Evolutionary conservation across 805 yeast species (phyloP), one percentile per base, ranked within the genome.

Genomic region (Candida khao-thaluensis): DNA sequence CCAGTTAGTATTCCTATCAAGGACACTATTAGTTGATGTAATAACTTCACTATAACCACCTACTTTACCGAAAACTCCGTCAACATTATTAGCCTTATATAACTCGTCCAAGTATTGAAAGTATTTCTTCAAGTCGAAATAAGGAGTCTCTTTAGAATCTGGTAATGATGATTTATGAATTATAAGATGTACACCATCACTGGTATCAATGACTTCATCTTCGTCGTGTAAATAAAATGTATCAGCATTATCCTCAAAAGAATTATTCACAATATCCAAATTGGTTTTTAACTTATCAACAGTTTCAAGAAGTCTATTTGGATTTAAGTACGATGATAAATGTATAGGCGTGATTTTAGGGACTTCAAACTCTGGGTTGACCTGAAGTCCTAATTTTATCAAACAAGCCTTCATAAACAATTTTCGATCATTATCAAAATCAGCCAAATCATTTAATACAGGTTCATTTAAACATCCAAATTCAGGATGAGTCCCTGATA

Each of bases 401-500:
- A 93, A 62, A 41, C 84, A 69, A 0, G 69, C 66, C 41, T 73
- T 69, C 51, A 89, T 53, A 51, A 89, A 87, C 3, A 57, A 52
- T 28, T 73, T 57, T 37, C 97, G 71, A 2, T 60, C 52, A 2
- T 54, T 55, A 38, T 82, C 80, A 23, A 71, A 52, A 0, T 58
- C 57, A 15, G 56, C 55, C 18, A 89, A 58, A 0, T 52, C 56
- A 2, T 64, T 51, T 2, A 77, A 39, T 1, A 49, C 56, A 31
- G 37, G 16, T 33, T 44, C 65, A 41, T 41, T 55, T 14, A 60
- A 36, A 1, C 59, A 61, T 2, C 79, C 69, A 54, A 81, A 89
- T 60, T 93, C 99, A 0, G 96, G 95, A 60, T 93, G 99, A 0
- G 87, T 76, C 0, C 98, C 98, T 10, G 84, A 71, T 9, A 93